Evolutionary conservation across 805 yeast genomes (phyloP).

Genomic region (Suhomyces kilbournensis): DNA sequence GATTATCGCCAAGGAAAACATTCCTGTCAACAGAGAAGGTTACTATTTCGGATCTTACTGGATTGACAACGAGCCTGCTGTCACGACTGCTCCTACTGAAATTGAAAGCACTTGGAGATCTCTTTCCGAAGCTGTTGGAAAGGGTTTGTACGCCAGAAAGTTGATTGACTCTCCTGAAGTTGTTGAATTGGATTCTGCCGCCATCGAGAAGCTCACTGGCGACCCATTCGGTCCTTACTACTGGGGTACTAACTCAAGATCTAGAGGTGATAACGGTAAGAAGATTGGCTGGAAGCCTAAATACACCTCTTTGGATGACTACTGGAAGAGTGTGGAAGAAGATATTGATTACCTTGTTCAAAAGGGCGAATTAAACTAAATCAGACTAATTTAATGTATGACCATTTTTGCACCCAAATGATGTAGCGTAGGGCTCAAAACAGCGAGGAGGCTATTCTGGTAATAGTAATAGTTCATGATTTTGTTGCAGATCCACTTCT

Average conservation of each 20-base stretch:
- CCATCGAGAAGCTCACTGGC: conserved; percentile 11
- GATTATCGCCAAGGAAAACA: conserved; percentile 16
- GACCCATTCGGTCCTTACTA: conserved; percentile 16
- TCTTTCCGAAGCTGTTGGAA: conserved; percentile 19
- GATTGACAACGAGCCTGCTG: conserved; percentile 8
- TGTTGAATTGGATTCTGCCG: conserved; percentile 12
- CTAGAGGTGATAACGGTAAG: conserved; percentile 23
- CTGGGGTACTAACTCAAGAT: conserved; percentile 27
- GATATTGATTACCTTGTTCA: conserved; percentile 15
- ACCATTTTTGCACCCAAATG: neutral
- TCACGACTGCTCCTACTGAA: conserved; percentile 10
- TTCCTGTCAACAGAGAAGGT: conserved; percentile 30
- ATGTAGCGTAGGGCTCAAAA: neutral
- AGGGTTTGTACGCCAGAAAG: conserved; percentile 13
- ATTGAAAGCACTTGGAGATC: conserved; percentile 28
- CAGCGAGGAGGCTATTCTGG: neutral
- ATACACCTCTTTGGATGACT: conserved; percentile 10
- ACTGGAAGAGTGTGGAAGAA: conserved; percentile 16
- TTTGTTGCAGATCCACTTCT: too few species aligned
- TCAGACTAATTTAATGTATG: neutral
- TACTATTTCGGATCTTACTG: conserved; percentile 31
- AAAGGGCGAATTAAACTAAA: neutral
- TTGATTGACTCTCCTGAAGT: conserved; percentile 15
- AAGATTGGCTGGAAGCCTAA: conserved; percentile 28
- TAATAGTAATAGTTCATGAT: neutral